phyloP scores from a whole-genome alignment of 805 yeast genomes.

The Lachancea cidri region DNA sequence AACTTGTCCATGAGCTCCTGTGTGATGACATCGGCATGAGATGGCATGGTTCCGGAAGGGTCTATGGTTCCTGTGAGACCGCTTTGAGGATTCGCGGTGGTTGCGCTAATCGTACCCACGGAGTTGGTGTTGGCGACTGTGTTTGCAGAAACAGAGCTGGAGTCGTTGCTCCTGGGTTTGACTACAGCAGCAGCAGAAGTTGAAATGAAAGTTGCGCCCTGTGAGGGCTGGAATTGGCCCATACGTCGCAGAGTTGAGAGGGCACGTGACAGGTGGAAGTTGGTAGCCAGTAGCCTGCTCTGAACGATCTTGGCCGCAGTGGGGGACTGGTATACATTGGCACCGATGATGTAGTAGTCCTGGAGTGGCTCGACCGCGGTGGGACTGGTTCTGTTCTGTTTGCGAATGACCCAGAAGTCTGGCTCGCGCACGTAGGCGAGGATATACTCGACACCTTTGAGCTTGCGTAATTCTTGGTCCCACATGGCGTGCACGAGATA shows the following conservation, averaged over 20 bases:
- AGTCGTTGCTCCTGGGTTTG: not conserved
- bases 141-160: conserved; percentile 3
- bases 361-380: conserved; percentile 42
- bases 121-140: conserved; percentile 5
- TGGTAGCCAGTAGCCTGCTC: conserved; percentile 57
- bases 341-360: conserved; percentile 86
- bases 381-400: conserved; percentile 62
- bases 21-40: conserved; percentile 15
- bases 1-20: conserved; percentile 30
- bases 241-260: conserved; percentile 42
- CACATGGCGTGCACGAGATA: conserved; percentile 34
- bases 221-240: conserved; percentile 54
- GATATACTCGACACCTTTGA: conserved; percentile 84
- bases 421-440: conserved; percentile 76
- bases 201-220: conserved; percentile 37
- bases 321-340: conserved; percentile 90
- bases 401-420: conserved; percentile 85
- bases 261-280: conserved; percentile 40
- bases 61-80: conserved; percentile 4
- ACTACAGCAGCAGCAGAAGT: not conserved
- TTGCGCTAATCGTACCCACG: conserved; percentile 4
- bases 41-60: not conserved
- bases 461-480: conserved; percentile 58
- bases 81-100: conserved; percentile 7
- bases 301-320: conserved; percentile 64